A percentile compares a stretch with the other conserved stretches of the same genome.
phyloP scores from a whole-genome alignment of 805 yeast genomes.

The Metschnikowia shivogae region DNA sequence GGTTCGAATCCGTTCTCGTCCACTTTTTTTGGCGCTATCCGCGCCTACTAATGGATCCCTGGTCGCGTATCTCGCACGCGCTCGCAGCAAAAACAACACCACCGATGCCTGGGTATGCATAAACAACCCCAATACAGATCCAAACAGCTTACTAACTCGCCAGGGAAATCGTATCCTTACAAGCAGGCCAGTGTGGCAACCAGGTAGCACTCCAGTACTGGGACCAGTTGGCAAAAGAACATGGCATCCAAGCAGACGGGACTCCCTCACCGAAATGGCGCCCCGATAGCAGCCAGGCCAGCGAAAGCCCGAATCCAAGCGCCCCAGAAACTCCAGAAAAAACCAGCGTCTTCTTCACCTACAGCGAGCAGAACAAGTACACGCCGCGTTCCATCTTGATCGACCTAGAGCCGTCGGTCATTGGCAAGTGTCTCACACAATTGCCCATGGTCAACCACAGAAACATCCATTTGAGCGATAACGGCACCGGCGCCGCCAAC shows the following conservation, averaged over 20 bases:
- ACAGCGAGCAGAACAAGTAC: conserved; percentile 68
- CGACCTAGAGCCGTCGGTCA: conserved; percentile 89
- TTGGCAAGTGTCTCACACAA: conserved; percentile 53
- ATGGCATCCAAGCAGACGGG: conserved; percentile 73
- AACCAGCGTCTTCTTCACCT: conserved; percentile 78
- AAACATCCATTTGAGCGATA: conserved; percentile 71
- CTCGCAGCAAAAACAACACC: conserved; percentile 6
- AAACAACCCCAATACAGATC: neutral
- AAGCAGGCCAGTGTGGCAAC: conserved; percentile 94
- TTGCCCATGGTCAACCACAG: conserved; percentile 75
- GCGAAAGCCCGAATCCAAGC: conserved; percentile 16
- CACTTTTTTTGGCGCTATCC: conserved; percentile 31
- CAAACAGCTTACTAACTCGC: conserved; percentile 19
- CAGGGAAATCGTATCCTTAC: conserved; percentile 67
- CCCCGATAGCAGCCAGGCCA: neutral
- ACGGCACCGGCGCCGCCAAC: conserved; percentile 93
- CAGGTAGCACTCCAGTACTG: conserved; percentile 92
- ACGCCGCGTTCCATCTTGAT: conserved; percentile 85
- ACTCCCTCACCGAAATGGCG: conserved; percentile 24
- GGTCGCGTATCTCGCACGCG: conserved; percentile 7
- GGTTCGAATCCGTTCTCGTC: conserved; percentile 80
- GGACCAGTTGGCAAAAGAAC: conserved; percentile 84
- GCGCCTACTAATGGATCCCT: too few species aligned
- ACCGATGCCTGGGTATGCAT: conserved; percentile 27
- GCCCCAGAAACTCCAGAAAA: conserved; percentile 49